These are phyloP conservation scores for Boletus rubescentipes DNA, from an alignment of 768 basidiomycete genomes.

Conservation along the genomic window DNA sequence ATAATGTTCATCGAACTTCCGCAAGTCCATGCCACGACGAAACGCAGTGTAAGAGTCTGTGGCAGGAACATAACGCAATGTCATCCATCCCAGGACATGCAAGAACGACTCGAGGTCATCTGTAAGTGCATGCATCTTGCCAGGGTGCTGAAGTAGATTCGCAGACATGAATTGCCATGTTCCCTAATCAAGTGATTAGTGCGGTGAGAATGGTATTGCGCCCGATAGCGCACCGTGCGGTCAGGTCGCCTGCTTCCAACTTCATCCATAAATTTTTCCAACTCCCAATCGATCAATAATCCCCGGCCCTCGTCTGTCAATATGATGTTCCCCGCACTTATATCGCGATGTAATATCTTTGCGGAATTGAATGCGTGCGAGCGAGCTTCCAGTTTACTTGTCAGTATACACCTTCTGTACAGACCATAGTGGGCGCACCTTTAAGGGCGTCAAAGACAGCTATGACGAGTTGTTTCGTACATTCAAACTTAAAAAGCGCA, in stretches of 20 bases:
- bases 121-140: constrained; percentile 19
- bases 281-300: constrained; percentile 31
- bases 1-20: not conserved
- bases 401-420: not conserved
- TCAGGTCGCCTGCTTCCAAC: not conserved
- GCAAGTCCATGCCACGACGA: not conserved
- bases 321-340: constrained; percentile 30
- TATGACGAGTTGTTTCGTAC: not conserved
- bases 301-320: constrained; percentile 13
- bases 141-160: constrained; percentile 14
- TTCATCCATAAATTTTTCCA: not conserved
- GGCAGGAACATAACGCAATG: not conserved
- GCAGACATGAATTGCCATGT: constrained; percentile 12
- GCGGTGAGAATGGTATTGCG: too few relatives aligned
- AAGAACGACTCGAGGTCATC: constrained; percentile 37
- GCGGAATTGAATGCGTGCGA: constrained; percentile 14
- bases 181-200: not conserved
- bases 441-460: not conserved
- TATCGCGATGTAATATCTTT: constrained; percentile 28
- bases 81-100: constrained; percentile 9
- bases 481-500: not conserved
- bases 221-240: not conserved
- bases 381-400: constrained; percentile 13
- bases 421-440: not conserved
- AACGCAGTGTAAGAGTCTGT: not conserved